Evolutionary conservation across 441 rosid species (phyloP), one percentile per base, ranked within the genome.

Genomic region (Populus hybrid): DNA sequence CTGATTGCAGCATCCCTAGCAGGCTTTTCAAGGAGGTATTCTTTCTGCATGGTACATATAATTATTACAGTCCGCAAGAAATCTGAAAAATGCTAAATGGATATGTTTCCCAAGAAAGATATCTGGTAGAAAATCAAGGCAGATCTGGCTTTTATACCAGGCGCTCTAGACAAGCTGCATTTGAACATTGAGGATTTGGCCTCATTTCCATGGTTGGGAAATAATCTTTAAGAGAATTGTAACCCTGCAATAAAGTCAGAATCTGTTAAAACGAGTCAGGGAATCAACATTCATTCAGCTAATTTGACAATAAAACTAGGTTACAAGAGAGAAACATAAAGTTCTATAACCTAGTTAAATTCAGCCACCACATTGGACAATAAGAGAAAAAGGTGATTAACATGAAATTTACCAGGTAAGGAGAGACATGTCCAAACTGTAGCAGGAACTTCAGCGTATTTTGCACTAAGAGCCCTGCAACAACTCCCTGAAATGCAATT

Each of bases 201-300:
- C 87, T 94, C 98, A 93, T 92, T 85, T 90, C 89, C 98, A 96
- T 91, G 71, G 98, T 91, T 79, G 98, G 99, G 84, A 96, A 96
- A 85, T 70, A 96, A 84, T 94, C 98, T 82, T 94, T 96, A 23
- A 96, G 95, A 78, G 98, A 93, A 85, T 90, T 96, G 82, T 94
- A 96, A 68, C 98, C 99, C 99, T 93, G 85, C 35, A 79, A 71
- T 34, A 82, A 80, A 75, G 42, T 46, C 67, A 71, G 78, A 77
- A 67, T 32, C 32, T 34, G 53, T 40, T 21, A 72, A 81, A 70
- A 66, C 57, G 46, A 71, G 50, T 23, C 11, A 40, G 74, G 71
- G 69, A 20, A 67, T 66, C 68, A 63, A 20, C 75, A 64, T 32
- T 40, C 67, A 5, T 71, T 40, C 36, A 12, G 61, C 76, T 72